phyloP scores from a whole-genome alignment of 1,284 basidiomycete genomes.

The Puccinia brachypodii region DNA sequence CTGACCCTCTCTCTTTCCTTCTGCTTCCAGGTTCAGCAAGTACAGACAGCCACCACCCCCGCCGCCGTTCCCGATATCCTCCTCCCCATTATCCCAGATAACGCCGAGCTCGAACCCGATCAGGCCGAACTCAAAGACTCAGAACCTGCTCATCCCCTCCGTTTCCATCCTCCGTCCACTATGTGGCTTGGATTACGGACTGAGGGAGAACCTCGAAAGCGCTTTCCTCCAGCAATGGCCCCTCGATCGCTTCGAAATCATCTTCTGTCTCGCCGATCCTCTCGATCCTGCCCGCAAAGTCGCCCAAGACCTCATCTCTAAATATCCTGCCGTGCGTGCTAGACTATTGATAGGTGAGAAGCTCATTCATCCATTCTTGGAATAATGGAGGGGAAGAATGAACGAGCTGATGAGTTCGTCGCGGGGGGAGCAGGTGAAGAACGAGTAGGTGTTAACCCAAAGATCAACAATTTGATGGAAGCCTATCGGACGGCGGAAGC shows the following conservation, averaged over 20 bases:
- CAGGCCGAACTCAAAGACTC: slow-evolving; percentile 1
- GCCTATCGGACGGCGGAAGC: slow-evolving; percentile 76
- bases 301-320: slow-evolving; percentile 70
- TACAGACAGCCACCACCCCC: slow-evolving; percentile 31
- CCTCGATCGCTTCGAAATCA: slow-evolving; percentile 70
- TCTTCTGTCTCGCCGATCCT: slow-evolving; percentile 79
- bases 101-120: background rate
- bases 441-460: slow-evolving; percentile 83
- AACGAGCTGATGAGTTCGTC: slow-evolving; percentile 65
- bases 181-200: slow-evolving; percentile 85
- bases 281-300: slow-evolving; percentile 77
- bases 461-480: slow-evolving; percentile 91
- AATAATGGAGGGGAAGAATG: background rate
- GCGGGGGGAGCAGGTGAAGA: slow-evolving; percentile 57
- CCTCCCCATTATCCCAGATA: background rate
- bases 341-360: slow-evolving; percentile 72
- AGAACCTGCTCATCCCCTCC: slow-evolving; percentile 63
- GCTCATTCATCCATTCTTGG: background rate
- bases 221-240: slow-evolving; percentile 85
- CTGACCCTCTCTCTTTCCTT: background rate
- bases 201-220: slow-evolving; percentile 89
- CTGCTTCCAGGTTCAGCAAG: slow-evolving; percentile 20
- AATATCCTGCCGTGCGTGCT: slow-evolving; percentile 72
- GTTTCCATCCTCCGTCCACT: slow-evolving; percentile 88
- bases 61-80: slow-evolving; percentile 20